Evolutionary conservation across 148 eudicot species (phyloP).

Genomic region (Fagopyrum esculentum): DNA sequence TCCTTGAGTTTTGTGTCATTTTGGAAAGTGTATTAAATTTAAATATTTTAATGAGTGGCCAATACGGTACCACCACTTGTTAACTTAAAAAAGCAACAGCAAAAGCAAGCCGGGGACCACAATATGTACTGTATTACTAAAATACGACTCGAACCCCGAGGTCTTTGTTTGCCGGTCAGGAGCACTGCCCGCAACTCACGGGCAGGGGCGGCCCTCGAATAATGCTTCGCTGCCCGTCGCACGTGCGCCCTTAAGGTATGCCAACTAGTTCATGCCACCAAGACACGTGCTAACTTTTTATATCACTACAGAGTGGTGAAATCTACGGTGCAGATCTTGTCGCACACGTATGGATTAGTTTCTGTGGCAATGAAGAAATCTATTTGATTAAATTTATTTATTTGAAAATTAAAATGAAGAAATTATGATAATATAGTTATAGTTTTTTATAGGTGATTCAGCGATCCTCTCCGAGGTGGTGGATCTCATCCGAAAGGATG

Average conservation of each 20-base stretch:
- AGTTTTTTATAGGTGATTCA: too few species aligned
- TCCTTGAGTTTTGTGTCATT: not conserved
- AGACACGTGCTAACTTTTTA: not conserved
- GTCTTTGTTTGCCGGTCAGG: not conserved
- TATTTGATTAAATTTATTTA: too few species aligned
- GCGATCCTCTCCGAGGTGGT: too few species aligned
- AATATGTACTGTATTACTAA: not conserved
- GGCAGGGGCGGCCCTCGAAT: slow-evolving; percentile 11
- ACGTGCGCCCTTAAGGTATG: not conserved
- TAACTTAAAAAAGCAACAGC: not conserved
- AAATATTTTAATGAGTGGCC: not conserved
- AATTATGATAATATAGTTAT: too few species aligned
- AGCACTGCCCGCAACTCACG: slow-evolving; percentile 8
- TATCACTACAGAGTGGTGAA: not conserved
- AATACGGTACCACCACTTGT: not conserved
- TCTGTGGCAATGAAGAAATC: too few species aligned
- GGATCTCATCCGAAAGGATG: too few species aligned
- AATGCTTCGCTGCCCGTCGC: not conserved
- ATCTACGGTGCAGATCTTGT: slow-evolving; percentile 12
- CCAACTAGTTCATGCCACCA: slow-evolving; percentile 3
- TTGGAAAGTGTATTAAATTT: not conserved
- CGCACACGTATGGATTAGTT: slow-evolving; percentile 6
- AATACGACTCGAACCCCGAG: not conserved
- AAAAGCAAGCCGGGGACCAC: not conserved
- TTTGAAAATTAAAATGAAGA: too few species aligned